phyloP scores from a whole-genome alignment of 2,329 filamentous ascomycete genomes.

The Coleophoma eucalyptorum region DNA sequence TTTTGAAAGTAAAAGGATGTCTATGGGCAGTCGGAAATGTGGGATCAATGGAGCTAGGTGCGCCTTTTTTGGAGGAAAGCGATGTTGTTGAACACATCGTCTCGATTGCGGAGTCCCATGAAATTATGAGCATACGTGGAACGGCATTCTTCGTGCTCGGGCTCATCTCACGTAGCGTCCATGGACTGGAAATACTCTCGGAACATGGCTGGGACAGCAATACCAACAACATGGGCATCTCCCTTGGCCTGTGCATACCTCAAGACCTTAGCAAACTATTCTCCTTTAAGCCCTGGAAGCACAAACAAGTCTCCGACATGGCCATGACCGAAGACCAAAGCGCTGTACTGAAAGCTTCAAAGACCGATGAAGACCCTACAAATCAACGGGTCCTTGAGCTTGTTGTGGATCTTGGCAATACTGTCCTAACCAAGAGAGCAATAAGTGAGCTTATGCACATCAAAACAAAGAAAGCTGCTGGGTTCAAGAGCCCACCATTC shows the following conservation, averaged over 20 bases:
- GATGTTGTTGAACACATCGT: conserved; percentile 88
- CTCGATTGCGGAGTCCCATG: conserved; percentile 79
- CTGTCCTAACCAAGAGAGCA: conserved; percentile 85
- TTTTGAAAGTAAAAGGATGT: conserved; percentile 94
- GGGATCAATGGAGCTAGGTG: conserved; percentile 95
- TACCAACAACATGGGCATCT: conserved; percentile 76
- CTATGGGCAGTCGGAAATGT: conserved; percentile 98
- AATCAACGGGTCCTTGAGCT: conserved; percentile 78
- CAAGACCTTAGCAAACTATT: conserved; percentile 75
- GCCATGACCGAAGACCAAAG: conserved; percentile 40
- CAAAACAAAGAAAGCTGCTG: conserved; percentile 68
- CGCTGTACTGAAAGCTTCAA: conserved; percentile 38
- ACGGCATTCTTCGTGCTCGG: conserved; percentile 97
- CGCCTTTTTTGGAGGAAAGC: conserved; percentile 85
- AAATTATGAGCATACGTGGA: conserved; percentile 88
- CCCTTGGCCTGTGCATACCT: conserved; percentile 84
- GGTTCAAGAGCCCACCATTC: conserved; percentile 71
- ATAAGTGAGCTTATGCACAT: conserved; percentile 78
- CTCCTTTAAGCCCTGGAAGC: conserved; percentile 59
- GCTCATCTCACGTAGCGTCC: conserved; percentile 84
- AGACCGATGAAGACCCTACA: conserved; percentile 52
- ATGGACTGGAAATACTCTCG: conserved; percentile 86
- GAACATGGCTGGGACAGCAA: conserved; percentile 93
- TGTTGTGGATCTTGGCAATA: conserved; percentile 86
- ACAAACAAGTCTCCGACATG: conserved; percentile 25